These are phyloP conservation scores for Paramecium biaurelia DNA, from an alignment of 73 alveolate genomes.

Conservation along the genomic window DNA sequence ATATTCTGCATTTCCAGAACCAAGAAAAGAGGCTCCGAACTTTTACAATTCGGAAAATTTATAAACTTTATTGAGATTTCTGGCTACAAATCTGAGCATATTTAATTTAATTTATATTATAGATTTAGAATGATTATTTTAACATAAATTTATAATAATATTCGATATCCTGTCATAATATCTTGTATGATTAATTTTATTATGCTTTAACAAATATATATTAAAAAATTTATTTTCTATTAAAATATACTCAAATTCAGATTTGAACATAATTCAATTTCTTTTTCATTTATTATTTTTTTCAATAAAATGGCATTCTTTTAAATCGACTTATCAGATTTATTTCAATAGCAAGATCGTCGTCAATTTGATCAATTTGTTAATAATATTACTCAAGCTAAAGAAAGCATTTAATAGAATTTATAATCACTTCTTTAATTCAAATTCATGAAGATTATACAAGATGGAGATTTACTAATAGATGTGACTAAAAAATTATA, in stretches of 20 bases:
- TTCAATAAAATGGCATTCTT: background rate
- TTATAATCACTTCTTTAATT: background rate
- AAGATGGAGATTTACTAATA: background rate
- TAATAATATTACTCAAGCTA: background rate
- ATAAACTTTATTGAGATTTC: background rate
- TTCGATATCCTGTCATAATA: background rate
- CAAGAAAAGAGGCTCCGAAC: background rate
- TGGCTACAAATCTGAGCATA: background rate
- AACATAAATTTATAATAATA: background rate
- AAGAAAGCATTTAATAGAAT: background rate
- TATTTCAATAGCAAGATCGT: background rate
- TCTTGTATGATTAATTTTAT: background rate
- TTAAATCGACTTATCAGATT: background rate
- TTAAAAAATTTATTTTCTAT: background rate
- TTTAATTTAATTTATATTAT: background rate
- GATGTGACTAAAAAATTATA: background rate
- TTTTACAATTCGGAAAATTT: constrained; percentile 26
- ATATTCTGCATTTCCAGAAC: constrained; percentile 60
- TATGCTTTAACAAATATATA: background rate
- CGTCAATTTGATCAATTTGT: background rate
- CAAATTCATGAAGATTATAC: background rate
- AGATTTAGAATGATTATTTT: background rate
- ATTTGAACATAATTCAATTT: background rate
- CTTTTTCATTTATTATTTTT: background rate
- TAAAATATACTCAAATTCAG: background rate